Conservation (phyloP, 192 early-diverging fungal species). For the Coemansia sp. region DNA sequence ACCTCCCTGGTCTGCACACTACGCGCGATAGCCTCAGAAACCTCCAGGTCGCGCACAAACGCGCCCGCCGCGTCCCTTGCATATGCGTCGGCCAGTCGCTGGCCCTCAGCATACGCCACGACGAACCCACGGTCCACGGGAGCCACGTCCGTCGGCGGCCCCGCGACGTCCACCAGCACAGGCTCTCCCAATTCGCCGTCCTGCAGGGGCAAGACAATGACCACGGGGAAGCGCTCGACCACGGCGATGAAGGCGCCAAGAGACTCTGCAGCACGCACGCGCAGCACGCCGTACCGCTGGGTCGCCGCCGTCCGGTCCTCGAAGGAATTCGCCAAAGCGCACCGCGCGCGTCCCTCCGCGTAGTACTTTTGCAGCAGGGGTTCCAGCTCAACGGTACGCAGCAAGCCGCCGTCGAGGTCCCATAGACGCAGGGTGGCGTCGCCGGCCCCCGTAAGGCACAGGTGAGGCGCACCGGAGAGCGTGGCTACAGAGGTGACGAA, state of each 20-base stretch:
- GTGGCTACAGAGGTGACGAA: conserved; percentile 71
- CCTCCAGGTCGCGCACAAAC: conserved; percentile 8
- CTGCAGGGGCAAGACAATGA: conserved; percentile 23
- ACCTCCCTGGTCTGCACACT: conserved; percentile 13
- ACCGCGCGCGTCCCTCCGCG: conserved; percentile 17
- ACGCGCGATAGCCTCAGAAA: conserved; percentile 8
- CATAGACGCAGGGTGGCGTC: conserved; percentile 78
- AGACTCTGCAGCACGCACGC: conserved; percentile 24
- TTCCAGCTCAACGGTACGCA: conserved; percentile 61
- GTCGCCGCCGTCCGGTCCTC: conserved; percentile 37
- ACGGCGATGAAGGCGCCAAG: conserved; percentile 24
- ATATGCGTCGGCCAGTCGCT: neutral
- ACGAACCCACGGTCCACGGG: conserved; percentile 19
- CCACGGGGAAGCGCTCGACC: conserved; percentile 37
- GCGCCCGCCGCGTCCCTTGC: neutral
- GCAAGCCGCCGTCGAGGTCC: conserved; percentile 61
- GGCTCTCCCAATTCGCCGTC: conserved; percentile 10
- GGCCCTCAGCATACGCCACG: conserved; percentile 14
- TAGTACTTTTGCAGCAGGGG: conserved; percentile 31
- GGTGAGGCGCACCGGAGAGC: conserved; percentile 55
- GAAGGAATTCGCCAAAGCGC: conserved; percentile 12
- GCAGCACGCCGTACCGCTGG: conserved; percentile 41
- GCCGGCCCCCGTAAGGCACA: conserved; percentile 78
- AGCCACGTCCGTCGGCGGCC: conserved; percentile 28
- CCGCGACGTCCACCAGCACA: conserved; percentile 22